A percentile compares a stretch with the other conserved stretches of the same genome.
phyloP scores from a whole-genome alignment of 2,329 filamentous ascomycete species.

The Eurotiales sp. region DNA sequence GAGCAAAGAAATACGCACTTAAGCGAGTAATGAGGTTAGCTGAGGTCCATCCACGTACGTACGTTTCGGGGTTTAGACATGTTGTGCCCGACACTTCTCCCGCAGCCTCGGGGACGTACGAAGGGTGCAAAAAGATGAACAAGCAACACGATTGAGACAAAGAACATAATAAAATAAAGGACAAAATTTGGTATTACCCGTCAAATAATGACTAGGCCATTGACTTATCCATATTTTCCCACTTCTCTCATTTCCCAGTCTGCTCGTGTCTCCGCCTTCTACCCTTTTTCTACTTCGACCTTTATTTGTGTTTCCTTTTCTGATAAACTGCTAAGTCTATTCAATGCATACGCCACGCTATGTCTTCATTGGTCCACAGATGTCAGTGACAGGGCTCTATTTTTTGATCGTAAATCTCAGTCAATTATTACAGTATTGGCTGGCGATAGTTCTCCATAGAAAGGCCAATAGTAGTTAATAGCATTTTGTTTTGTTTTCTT shows the following conservation, averaged over 20 bases:
- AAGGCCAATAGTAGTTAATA: not conserved
- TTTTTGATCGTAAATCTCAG: not conserved
- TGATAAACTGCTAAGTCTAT: not conserved
- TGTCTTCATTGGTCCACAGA: not conserved
- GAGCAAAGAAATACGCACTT: constrained; percentile 1
- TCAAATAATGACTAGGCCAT: too few relatives aligned
- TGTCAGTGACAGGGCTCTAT: not conserved
- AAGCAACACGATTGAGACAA: constrained; percentile 7
- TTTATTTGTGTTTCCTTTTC: not conserved
- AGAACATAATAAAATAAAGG: not conserved
- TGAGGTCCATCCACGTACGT: not conserved
- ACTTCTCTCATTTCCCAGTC: constrained; percentile 3
- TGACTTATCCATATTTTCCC: not conserved
- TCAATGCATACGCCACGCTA: not conserved
- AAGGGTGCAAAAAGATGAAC: not conserved
- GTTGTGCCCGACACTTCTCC: constrained; percentile 6
- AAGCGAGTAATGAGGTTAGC: constrained; percentile 8
- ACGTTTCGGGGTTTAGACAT: constrained; percentile 4
- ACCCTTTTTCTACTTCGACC: constrained; percentile 24
- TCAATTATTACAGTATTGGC: not conserved
- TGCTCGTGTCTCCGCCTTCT: constrained; percentile 27
- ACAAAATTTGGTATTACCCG: not conserved
- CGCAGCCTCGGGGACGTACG: constrained; percentile 3
- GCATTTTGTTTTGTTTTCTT: not conserved
- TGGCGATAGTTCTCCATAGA: not conserved